Evolutionary conservation across 2,329 filamentous ascomycete genomes (phyloP).

Genomic region (Botryotinia narcissicola): DNA sequence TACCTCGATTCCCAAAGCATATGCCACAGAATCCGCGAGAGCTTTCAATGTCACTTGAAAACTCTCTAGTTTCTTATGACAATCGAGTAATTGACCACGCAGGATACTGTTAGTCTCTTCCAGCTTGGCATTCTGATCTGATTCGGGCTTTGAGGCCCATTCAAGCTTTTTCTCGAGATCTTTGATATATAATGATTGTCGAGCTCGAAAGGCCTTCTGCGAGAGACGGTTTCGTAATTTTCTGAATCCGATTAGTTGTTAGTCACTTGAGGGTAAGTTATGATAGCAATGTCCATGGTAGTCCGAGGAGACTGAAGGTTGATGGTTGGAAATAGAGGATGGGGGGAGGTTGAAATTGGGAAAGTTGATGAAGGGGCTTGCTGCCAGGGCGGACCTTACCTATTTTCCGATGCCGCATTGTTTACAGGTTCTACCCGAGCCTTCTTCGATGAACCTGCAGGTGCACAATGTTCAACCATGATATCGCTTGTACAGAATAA

Average conservation of each 20-base stretch:
- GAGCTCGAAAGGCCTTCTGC: constrained; percentile 18
- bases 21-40: constrained; percentile 16
- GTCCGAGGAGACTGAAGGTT: not conserved
- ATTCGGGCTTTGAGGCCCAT: constrained; percentile 18
- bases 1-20: constrained; percentile 18
- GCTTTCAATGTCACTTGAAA: constrained; percentile 18
- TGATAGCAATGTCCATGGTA: not conserved
- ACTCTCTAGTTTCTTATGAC: constrained; percentile 18
- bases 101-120: constrained; percentile 13
- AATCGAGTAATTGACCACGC: constrained; percentile 15
- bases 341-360: not conserved
- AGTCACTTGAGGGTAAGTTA: not conserved
- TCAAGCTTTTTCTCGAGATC: constrained; percentile 17
- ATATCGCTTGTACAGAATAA: not conserved
- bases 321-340: not conserved
- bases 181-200: constrained; percentile 17
- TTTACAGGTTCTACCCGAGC: not conserved
- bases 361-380: not conserved
- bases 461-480: constrained; percentile 15
- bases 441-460: not conserved
- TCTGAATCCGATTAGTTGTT: not conserved
- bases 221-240: constrained; percentile 20
- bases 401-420: constrained; percentile 19
- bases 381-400: constrained; percentile 2
- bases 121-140: constrained; percentile 17